Conservation (phyloP, 495 filamentous ascomycete genomes). For the Jackrogersella minutella region DNA sequence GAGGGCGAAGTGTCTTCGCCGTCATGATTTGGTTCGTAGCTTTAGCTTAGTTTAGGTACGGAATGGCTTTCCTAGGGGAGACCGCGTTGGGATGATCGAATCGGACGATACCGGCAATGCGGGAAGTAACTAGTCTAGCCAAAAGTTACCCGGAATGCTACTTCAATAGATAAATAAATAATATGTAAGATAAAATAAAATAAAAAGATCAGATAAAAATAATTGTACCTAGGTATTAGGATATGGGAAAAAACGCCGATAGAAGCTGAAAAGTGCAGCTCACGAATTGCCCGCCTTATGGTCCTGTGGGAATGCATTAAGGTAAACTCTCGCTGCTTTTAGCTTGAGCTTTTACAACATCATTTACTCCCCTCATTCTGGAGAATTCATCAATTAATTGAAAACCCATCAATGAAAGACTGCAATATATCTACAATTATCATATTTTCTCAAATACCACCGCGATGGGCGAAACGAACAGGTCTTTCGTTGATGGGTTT, state of each 20-base stretch:
- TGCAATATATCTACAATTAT: too few species aligned
- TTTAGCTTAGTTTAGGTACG: background rate
- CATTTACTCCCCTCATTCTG: too few species aligned
- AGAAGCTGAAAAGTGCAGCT: conserved; percentile 41
- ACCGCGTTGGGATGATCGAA: conserved; percentile 25
- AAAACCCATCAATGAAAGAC: too few species aligned
- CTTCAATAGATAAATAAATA: background rate
- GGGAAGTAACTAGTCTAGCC: conserved; percentile 14
- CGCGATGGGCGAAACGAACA: too few species aligned
- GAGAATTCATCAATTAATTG: too few species aligned
- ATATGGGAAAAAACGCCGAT: conserved; percentile 39
- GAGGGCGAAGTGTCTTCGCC: conserved; percentile 40
- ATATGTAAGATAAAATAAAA: conserved; percentile 11
- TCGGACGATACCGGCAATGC: conserved; percentile 36
- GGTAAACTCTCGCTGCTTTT: too few species aligned
- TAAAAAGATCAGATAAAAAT: conserved; percentile 33
- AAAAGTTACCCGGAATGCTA: conserved; percentile 33
- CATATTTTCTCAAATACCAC: too few species aligned
- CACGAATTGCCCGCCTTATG: conserved; percentile 18
- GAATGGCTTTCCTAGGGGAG: background rate
- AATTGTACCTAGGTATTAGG: too few species aligned
- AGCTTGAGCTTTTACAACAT: too few species aligned
- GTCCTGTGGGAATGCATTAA: too few species aligned
- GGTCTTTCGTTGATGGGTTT: too few species aligned
- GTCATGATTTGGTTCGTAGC: conserved; percentile 25